These are phyloP conservation scores for Ustilago shanxiensis DNA, from an alignment of 1,284 basidiomycete species.

Conservation along the genomic window DNA sequence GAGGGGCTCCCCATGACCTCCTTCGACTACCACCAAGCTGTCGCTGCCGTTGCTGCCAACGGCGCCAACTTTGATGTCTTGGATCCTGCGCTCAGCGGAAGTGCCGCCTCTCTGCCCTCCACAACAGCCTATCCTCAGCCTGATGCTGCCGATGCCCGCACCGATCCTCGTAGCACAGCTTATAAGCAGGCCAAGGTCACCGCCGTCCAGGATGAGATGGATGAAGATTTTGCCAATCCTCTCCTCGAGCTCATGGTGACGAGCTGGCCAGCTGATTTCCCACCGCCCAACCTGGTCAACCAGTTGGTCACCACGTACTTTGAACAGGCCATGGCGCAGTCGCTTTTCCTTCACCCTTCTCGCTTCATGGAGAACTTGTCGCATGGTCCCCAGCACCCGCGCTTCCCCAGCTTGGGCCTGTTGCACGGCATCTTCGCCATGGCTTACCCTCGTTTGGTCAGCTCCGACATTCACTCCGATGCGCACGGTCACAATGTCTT, in stretches of 20 bases:
- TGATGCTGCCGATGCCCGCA: conserved; percentile 30
- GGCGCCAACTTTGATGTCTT: conserved; percentile 41
- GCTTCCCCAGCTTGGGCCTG: conserved; percentile 51
- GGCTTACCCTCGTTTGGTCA: conserved; percentile 38
- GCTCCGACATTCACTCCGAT: conserved; percentile 22
- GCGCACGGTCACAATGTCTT: conserved; percentile 21
- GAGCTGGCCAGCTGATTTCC: conserved; percentile 61
- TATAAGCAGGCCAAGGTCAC: conserved; percentile 52
- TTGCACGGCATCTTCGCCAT: conserved; percentile 60
- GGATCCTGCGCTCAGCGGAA: conserved; percentile 47
- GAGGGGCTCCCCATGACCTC: conserved; percentile 20
- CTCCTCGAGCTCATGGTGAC: conserved; percentile 56
- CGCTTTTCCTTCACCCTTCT: conserved; percentile 50
- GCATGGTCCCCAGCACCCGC: conserved; percentile 49
- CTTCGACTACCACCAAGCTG: conserved; percentile 47
- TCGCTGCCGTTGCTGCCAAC: conserved; percentile 44
- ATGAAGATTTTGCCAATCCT: conserved; percentile 38
- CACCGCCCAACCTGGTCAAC: conserved; percentile 54
- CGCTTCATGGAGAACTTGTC: conserved; percentile 54
- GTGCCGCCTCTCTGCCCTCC: conserved; percentile 6
- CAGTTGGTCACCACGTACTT: conserved; percentile 54
- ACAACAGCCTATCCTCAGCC: conserved; percentile 20
- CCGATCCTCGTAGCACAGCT: conserved; percentile 20
- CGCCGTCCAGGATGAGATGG: conserved; percentile 44
- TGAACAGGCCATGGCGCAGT: conserved; percentile 38